A percentile compares a stretch with the other conserved stretches of the same genome.
Conservation (phyloP, 306 rosid species). For the Luffa aegyptiaca region DNA sequence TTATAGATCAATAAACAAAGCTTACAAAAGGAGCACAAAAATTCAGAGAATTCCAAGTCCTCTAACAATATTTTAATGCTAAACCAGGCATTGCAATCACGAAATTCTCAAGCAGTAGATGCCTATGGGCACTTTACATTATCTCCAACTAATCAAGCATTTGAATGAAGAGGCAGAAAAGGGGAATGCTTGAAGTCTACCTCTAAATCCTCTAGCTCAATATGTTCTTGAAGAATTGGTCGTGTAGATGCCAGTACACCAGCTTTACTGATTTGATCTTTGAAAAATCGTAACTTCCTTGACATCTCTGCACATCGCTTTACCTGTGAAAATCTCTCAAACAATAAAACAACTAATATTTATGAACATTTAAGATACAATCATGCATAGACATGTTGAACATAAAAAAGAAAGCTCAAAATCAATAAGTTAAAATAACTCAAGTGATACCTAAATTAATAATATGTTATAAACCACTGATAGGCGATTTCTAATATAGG, state of each 20-base stretch:
- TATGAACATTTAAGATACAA: slow-evolving; percentile 1
- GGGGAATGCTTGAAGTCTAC: slow-evolving; percentile 25
- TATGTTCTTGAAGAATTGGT: slow-evolving; percentile 55
- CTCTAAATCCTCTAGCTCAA: slow-evolving; percentile 89
- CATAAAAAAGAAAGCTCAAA: background rate
- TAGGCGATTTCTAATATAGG: background rate
- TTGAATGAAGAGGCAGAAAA: slow-evolving; percentile 6
- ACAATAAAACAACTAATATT: background rate
- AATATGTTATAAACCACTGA: background rate
- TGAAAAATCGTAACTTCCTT: slow-evolving; percentile 81
- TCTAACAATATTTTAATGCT: background rate
- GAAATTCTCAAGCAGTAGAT: background rate
- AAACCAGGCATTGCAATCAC: background rate
- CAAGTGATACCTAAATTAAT: background rate
- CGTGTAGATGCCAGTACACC: slow-evolving; percentile 48
- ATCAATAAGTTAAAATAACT: background rate
- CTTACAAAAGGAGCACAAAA: background rate
- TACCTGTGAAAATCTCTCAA: slow-evolving; percentile 47
- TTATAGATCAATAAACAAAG: background rate
- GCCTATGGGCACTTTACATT: background rate
- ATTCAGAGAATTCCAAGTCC: background rate
- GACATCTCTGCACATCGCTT: slow-evolving; percentile 99
- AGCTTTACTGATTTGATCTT: slow-evolving; percentile 88
- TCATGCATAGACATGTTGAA: slow-evolving; percentile 3
- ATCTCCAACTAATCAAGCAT: background rate